Conservation (phyloP, 768 basidiomycete species). For the Kwoniella sp. region DNA sequence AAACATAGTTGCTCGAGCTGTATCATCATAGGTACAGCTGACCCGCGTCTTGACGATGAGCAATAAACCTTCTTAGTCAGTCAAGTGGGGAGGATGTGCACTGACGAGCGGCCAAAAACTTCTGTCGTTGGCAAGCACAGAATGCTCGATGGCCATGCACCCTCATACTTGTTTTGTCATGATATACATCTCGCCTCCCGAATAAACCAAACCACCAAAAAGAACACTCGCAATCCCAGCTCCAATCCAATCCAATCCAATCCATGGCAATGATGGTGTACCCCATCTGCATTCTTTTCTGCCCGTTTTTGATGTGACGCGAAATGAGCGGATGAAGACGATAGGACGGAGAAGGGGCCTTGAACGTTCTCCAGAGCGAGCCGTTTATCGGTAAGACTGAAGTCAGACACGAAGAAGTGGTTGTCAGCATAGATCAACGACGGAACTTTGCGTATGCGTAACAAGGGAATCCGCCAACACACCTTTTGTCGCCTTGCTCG, state of each 20-base stretch:
- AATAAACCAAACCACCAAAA: constrained; percentile 27
- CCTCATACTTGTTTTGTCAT: constrained; percentile 41
- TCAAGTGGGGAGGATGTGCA: too few species aligned
- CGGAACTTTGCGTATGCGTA: constrained; percentile 6
- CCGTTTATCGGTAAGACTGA: constrained; percentile 48
- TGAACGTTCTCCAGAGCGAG: constrained; percentile 11
- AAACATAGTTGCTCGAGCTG: too few species aligned
- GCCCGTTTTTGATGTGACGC: not conserved
- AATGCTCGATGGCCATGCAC: too few species aligned
- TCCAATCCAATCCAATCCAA: constrained; percentile 12
- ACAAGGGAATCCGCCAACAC: constrained; percentile 11
- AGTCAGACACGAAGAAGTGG: not conserved
- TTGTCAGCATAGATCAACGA: not conserved
- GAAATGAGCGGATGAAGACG: not conserved
- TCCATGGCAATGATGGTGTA: not conserved
- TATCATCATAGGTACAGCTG: too few species aligned
- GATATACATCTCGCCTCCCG: constrained; percentile 44
- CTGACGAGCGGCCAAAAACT: too few species aligned
- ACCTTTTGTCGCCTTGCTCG: constrained; percentile 97
- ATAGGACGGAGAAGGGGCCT: not conserved
- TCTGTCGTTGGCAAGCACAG: too few species aligned
- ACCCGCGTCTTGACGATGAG: too few species aligned
- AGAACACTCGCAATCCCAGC: constrained; percentile 5
- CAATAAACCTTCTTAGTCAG: too few species aligned
- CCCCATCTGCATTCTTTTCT: not conserved